Evolutionary conservation across 495 filamentous ascomycete genomes (phyloP), one percentile per base, ranked within the genome.

Genomic region (Cladorrhinum samala): DNA sequence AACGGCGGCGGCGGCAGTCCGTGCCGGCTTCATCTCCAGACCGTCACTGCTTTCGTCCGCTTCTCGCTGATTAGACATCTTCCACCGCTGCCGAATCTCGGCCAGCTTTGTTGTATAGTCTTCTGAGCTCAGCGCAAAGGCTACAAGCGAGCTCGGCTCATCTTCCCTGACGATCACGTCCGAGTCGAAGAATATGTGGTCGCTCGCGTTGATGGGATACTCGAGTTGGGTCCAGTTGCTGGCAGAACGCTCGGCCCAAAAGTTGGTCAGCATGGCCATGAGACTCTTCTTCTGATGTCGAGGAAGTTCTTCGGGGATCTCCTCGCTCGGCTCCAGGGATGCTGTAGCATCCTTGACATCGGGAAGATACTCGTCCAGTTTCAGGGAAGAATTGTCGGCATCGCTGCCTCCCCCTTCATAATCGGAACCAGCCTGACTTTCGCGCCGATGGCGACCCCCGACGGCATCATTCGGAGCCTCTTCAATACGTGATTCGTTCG

Each of bases 131-230:
- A 99, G 72, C 2, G 91, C 89, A 68, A 97, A 92, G 1, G 93
- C 91, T 42, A 99, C 89, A 21, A 99, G 74, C 4, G 93, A 97
- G 68, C 91, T 96, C 2, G 93, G 94, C 68, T 99, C 93, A 65
- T 97, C 93, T 63, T 99, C 93, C 9, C 91, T 84, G 50, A 99
- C 89, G 50, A 99, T 93, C 49, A 99, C 87, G 69, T 97, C 89
- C n/a, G 89, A 94, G 70, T 99, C 94, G 23, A 88, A 88, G 65
- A 96, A 97, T 41, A 97, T 88, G 65, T 99, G 93, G 67, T 97
- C 94, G 39, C 81, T 85, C 13, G 86, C 78, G 59, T 83, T 87
- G 53, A 96, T 77, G 9, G 94, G 94, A 62, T 97, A 99, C 19
- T 97, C 94, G 20, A 99, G 77, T 21, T 85, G 81, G n/a, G 87